phyloP scores from a whole-genome alignment of 306 rosid genomes.

The Spatholobus suberectus region DNA sequence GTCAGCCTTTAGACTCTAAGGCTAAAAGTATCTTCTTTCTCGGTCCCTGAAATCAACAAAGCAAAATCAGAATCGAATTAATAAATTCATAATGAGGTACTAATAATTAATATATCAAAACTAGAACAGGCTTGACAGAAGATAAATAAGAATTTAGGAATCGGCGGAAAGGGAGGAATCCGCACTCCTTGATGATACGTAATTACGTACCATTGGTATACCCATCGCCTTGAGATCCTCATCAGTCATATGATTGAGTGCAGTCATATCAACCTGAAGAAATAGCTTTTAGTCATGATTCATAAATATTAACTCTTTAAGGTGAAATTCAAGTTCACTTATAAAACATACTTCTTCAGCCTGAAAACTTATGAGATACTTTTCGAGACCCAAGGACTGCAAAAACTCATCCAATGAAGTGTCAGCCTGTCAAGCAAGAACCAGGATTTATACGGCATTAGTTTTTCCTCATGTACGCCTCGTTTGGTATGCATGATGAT shows the following conservation, averaged over 20 bases:
- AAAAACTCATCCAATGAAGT: constrained; percentile 66
- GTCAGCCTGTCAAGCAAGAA: constrained; percentile 58
- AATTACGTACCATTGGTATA: constrained; percentile 78
- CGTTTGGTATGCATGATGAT: too few species aligned
- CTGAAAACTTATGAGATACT: constrained; percentile 75
- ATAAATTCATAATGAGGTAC: not conserved
- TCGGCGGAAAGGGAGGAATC: not conserved
- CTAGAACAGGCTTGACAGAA: not conserved
- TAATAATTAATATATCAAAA: not conserved
- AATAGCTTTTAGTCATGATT: constrained; percentile 13
- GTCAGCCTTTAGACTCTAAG: constrained; percentile 62
- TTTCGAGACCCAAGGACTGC: constrained; percentile 75
- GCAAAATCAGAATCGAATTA: constrained; percentile 19
- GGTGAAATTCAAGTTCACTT: not conserved
- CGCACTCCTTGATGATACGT: not conserved
- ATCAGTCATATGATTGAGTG: constrained; percentile 80
- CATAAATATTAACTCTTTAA: constrained; percentile 8
- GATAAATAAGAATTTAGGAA: not conserved
- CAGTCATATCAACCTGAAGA: constrained; percentile 80
- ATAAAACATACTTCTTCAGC: constrained; percentile 74
- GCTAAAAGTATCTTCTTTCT: constrained; percentile 83
- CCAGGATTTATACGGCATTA: not conserved
- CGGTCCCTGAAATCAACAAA: constrained; percentile 68
- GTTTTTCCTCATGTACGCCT: not conserved
- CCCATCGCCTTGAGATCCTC: constrained; percentile 86